These are phyloP conservation scores for Clonostachys rhizophaga DNA, from an alignment of 2,329 filamentous ascomycete species.

Conservation along the genomic window DNA sequence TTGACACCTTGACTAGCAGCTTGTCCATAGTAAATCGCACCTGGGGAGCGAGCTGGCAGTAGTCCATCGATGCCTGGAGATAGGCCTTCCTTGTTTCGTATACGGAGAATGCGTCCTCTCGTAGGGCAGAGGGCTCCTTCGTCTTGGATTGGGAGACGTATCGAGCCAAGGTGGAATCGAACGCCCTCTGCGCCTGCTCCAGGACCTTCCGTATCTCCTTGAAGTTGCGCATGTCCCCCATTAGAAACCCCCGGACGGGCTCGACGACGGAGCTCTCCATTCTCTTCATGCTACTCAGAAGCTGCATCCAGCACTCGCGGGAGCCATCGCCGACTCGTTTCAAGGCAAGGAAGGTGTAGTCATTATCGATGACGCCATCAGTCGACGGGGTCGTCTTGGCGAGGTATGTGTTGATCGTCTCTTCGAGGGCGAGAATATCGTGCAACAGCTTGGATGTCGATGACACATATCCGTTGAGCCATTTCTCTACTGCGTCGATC, in stretches of 20 bases:
- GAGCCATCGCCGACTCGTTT: conserved; percentile 81
- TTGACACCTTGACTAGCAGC: conserved; percentile 77
- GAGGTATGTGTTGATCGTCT: conserved; percentile 72
- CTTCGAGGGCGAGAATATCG: conserved; percentile 70
- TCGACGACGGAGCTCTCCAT: conserved; percentile 76
- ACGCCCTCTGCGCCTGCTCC: conserved; percentile 77
- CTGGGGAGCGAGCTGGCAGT: conserved; percentile 82
- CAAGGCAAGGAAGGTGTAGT: conserved; percentile 87
- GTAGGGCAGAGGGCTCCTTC: conserved; percentile 85
- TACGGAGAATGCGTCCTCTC: conserved; percentile 93
- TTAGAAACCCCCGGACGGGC: conserved; percentile 74
- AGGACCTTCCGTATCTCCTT: conserved; percentile 76
- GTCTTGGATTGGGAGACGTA: conserved; percentile 85
- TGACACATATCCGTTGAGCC: conserved; percentile 66
- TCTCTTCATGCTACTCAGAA: conserved; percentile 69
- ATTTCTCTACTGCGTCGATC: conserved; percentile 84
- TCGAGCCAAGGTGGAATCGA: conserved; percentile 75
- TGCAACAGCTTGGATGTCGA: conserved; percentile 51
- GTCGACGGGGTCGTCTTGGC: conserved; percentile 70
- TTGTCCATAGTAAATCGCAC: conserved; percentile 80
- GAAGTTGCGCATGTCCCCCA: conserved; percentile 76
- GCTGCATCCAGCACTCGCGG: conserved; percentile 80
- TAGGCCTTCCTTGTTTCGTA: conserved; percentile 91
- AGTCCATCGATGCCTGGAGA: conserved; percentile 89
- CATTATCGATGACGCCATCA: conserved; percentile 86